phyloP scores from a whole-genome alignment of 495 filamentous ascomycete species.

The Neurospora africana region DNA sequence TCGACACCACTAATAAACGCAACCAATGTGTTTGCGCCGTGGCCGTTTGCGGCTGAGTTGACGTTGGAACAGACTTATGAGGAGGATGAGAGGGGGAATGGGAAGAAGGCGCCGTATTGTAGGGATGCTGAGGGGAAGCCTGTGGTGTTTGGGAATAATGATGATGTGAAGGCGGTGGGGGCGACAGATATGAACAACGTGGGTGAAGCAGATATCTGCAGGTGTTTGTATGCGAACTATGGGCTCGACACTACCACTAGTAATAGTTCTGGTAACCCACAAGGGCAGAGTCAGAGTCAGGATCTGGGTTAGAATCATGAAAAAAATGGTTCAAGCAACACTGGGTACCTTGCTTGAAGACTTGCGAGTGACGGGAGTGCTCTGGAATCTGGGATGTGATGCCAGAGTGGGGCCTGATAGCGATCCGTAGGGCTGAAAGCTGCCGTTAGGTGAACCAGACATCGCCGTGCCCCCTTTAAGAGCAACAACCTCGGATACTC shows the following conservation, averaged over 20 bases:
- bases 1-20: not conserved
- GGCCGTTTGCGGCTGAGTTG: slow-evolving; percentile 41
- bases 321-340: not conserved
- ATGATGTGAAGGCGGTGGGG: not conserved
- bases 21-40: slow-evolving; percentile 19
- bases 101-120: slow-evolving; percentile 35
- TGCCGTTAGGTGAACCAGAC: not conserved
- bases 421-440: not conserved
- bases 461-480: not conserved
- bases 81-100: slow-evolving; percentile 13
- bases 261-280: not conserved
- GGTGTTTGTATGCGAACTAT: slow-evolving; percentile 16
- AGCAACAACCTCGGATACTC: not conserved
- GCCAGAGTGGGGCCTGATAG: not conserved
- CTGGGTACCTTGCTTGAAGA: not conserved
- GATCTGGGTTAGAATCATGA: not conserved
- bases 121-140: slow-evolving; percentile 7
- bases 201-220: slow-evolving; percentile 6
- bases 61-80: slow-evolving; percentile 22
- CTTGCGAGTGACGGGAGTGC: not conserved
- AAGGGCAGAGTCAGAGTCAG: not conserved
- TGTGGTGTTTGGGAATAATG: slow-evolving; percentile 4
- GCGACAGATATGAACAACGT: not conserved
- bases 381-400: not conserved
- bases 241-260: not conserved